Evolutionary conservation across 345 rosid species (phyloP), one percentile per base, ranked within the genome.

Genomic region (Eucalyptus dawsonii): DNA sequence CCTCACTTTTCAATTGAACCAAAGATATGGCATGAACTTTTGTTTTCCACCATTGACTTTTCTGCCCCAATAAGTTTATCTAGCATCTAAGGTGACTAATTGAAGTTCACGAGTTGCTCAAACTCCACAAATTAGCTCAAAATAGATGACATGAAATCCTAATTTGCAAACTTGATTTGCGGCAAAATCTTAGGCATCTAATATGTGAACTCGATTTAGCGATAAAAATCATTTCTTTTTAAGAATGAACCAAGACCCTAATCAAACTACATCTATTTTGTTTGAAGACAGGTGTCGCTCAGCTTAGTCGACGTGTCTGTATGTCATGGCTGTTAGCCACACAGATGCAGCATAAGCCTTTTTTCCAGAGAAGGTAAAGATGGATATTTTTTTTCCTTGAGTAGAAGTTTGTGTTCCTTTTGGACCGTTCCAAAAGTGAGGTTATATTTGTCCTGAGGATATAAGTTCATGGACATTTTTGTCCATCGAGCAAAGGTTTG

Each of bases 281-380:
- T 62, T 29, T 27, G 7, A 62, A 62, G 0, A 62, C 16, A 62
- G 34, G 69, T 29, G 69, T 62, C 4, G 1, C 17, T 62, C 0
- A 27, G 34, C 69, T 62, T 17, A 62, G 34, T 62, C 1, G 34
- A 62, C 4, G 0, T 6, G 17, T 62, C 69, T 62, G 0, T 60
- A 29, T 14, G 31, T 29, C 34, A 27, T 0, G n/a, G 69, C 69
- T 6, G 34, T 62, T 62, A 62, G 69, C 69, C 69, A 62, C 34
- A 7, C 34, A 62, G 31, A 62, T 62, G 69, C 69, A 62, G 69
- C 69, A 62, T 13, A 27, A 29, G 31, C 31, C 69, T 6, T 62
- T 29, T 62, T 62, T 6, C 69, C 69, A 62, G 34, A 29, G n/a
- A 62, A 29, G 69, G 69, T 62, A 29, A 29, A 27, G 15, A 62